Evolutionary conservation across 2,329 filamentous ascomycete species (phyloP).

Genomic region (Ceratocystis smalleyi): DNA sequence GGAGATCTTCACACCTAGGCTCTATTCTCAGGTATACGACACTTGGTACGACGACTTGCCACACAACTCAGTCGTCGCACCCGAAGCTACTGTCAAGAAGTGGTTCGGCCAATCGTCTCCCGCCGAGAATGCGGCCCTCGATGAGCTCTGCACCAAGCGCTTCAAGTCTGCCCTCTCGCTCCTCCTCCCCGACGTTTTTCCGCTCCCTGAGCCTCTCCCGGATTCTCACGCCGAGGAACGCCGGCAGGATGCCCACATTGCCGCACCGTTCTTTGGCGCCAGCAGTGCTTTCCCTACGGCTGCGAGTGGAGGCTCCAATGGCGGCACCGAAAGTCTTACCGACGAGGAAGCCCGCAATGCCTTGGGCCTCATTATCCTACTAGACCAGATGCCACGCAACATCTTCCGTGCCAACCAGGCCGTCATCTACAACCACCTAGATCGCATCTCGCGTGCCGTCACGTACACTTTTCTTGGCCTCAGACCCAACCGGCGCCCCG

Average conservation of each 20-base stretch:
- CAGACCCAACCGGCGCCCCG: constrained; percentile 15
- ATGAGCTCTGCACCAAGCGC: constrained; percentile 9
- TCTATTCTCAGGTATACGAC: constrained; percentile 8
- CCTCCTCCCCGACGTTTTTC: constrained; percentile 19
- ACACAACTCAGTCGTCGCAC: not conserved
- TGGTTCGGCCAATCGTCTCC: constrained; percentile 15
- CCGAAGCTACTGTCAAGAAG: not conserved
- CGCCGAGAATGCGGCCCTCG: constrained; percentile 8
- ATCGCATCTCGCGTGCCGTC: constrained; percentile 36
- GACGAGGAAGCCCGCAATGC: constrained; percentile 23
- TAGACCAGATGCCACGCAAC: constrained; percentile 50
- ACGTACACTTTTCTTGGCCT: constrained; percentile 22
- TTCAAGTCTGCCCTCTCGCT: constrained; percentile 2
- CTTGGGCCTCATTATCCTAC: constrained; percentile 39
- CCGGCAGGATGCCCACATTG: constrained; percentile 4
- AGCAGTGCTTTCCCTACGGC: not conserved
- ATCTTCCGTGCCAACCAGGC: constrained; percentile 37
- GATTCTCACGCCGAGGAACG: constrained; percentile 11
- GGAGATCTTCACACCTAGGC: constrained; percentile 10
- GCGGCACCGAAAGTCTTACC: constrained; percentile 1
- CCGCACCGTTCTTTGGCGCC: constrained; percentile 13
- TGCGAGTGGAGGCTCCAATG: not conserved
- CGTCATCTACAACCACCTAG: constrained; percentile 39
- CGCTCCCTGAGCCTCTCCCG: constrained; percentile 20
- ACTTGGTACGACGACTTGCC: constrained; percentile 16